Evolutionary conservation across 495 filamentous ascomycete species (phyloP).

Genomic region (Cercophora newfieldiana): DNA sequence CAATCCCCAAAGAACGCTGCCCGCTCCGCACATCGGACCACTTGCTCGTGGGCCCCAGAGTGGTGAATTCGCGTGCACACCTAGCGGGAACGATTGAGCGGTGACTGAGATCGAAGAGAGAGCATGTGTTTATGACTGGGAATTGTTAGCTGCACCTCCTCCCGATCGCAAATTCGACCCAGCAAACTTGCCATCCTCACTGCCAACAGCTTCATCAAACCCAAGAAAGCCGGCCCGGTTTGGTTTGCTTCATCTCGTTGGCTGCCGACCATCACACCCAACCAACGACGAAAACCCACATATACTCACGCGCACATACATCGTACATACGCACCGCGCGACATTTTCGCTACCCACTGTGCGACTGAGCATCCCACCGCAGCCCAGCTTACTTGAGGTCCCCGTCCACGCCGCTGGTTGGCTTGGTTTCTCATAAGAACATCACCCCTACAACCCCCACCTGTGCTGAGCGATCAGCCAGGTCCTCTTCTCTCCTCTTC

Average conservation of each 20-base stretch:
- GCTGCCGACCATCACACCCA: not conserved
- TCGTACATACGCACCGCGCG: not conserved
- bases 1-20: not conserved
- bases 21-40: conserved; percentile 7
- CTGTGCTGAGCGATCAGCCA: conserved; percentile 11
- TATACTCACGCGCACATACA: not conserved
- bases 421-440: not conserved
- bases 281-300: not conserved
- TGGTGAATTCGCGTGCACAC: not conserved
- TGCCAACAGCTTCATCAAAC: not conserved
- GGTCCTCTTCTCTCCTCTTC: conserved; percentile 8
- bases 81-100: conserved; percentile 1
- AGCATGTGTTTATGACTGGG: conserved; percentile 1
- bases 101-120: not conserved
- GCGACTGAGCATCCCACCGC: not conserved
- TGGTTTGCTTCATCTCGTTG: not conserved
- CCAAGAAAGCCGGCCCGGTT: not conserved
- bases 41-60: not conserved
- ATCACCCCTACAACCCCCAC: not conserved
- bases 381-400: not conserved
- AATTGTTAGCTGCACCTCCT: not conserved
- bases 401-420: not conserved
- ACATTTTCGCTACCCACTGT: not conserved
- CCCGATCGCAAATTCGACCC: not conserved
- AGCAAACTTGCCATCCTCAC: not conserved